phyloP scores from a whole-genome alignment of 176 grass and related monocot species.

The Phragmites australis region DNA sequence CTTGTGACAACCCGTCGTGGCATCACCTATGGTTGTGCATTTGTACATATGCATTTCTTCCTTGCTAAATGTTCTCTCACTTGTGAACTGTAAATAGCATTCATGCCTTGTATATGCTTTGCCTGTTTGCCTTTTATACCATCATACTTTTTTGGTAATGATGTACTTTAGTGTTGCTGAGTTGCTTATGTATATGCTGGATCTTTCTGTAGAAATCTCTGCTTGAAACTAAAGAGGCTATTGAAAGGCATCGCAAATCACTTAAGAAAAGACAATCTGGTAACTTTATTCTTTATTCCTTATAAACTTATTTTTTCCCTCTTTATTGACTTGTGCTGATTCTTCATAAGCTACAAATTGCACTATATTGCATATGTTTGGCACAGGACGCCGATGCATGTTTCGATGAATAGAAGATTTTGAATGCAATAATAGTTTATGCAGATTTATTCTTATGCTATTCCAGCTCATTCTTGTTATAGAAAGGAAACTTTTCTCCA shows the following conservation, averaged over 20 bases:
- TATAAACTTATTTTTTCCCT: not conserved
- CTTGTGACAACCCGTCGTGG: not conserved
- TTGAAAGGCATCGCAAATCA: slow-evolving; percentile 97
- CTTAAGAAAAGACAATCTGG: slow-evolving; percentile 89
- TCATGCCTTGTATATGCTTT: slow-evolving; percentile 39
- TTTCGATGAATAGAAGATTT: slow-evolving; percentile 3
- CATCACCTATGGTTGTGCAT: not conserved
- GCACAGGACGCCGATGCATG: not conserved
- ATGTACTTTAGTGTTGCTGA: slow-evolving; percentile 35
- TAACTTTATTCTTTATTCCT: slow-evolving; percentile 33
- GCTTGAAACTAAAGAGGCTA: slow-evolving; percentile 84
- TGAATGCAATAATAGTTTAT: not conserved
- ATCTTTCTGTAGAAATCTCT: slow-evolving; percentile 83
- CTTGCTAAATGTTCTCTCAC: not conserved
- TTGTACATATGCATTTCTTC: not conserved
- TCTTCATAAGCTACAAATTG: slow-evolving; percentile 14
- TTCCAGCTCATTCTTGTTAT: slow-evolving; percentile 27
- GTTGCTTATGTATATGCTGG: slow-evolving; percentile 38
- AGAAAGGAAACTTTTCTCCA: slow-evolving; percentile 13
- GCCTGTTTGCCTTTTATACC: slow-evolving; percentile 14
- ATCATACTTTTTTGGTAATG: slow-evolving; percentile 14
- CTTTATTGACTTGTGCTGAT: not conserved
- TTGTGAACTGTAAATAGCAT: slow-evolving; percentile 1
- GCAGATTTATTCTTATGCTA: slow-evolving; percentile 21
- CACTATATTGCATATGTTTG: slow-evolving; percentile 21